Conservation (phyloP, 1,284 basidiomycete genomes). For the Boletus sp. region DNA sequence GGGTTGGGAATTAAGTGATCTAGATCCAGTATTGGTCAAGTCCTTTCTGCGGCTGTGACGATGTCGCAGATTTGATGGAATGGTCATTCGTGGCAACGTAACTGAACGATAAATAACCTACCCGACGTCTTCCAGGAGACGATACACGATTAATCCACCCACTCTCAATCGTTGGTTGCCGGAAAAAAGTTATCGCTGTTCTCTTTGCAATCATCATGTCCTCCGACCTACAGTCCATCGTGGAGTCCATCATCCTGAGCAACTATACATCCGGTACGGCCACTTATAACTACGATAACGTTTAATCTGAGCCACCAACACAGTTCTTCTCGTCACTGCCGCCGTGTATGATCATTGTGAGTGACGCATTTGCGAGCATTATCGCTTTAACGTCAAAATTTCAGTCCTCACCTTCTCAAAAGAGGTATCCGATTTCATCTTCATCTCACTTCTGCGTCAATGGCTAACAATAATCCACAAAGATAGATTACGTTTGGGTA, state of each 20-base stretch:
- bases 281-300: neutral
- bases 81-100: no score
- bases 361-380: neutral
- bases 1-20: no score
- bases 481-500: slow-evolving; percentile 11
- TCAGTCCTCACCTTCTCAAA: neutral
- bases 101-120: no score
- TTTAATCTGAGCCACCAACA: neutral
- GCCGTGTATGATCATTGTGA: neutral
- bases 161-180: no score
- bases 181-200: no score
- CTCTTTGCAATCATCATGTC: neutral
- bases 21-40: no score
- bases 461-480: neutral
- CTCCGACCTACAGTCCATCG: neutral
- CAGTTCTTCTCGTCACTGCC: neutral
- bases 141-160: no score
- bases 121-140: no score
- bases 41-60: no score
- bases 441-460: no score
- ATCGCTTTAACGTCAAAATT: no score
- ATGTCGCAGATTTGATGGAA: no score
- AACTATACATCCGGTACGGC: neutral
- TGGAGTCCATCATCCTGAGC: neutral
- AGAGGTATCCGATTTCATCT: neutral